Evolutionary conservation across 2,329 filamentous ascomycete species (phyloP).

Genomic region (Arthrinium puccinioides): DNA sequence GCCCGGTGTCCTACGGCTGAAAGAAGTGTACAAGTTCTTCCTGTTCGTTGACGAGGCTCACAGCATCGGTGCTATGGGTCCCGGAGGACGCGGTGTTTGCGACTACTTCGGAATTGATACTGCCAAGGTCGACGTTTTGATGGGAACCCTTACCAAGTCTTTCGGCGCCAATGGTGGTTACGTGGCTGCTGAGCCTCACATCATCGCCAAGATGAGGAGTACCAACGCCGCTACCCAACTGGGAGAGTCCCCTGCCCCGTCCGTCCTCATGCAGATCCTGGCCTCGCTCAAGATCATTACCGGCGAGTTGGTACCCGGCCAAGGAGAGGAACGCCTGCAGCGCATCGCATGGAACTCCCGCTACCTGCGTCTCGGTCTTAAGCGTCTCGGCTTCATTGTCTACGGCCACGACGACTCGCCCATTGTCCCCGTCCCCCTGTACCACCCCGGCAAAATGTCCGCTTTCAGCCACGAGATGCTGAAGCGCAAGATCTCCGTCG

Average conservation of each 20-base stretch:
- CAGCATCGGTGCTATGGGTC: slow-evolving; percentile 87
- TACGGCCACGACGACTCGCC: slow-evolving; percentile 97
- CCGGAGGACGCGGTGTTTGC: slow-evolving; percentile 83
- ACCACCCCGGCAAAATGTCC: slow-evolving; percentile 98
- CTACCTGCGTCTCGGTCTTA: slow-evolving; percentile 94
- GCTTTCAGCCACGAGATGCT: slow-evolving; percentile 99
- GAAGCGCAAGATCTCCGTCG: slow-evolving; percentile 92
- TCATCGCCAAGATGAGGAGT: slow-evolving; percentile 84
- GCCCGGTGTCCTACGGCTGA: slow-evolving; percentile 78
- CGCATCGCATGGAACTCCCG: slow-evolving; percentile 96
- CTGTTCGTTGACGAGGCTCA: slow-evolving; percentile 96
- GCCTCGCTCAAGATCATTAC: slow-evolving; percentile 81
- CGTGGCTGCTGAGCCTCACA: slow-evolving; percentile 77
- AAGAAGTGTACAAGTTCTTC: slow-evolving; percentile 94
- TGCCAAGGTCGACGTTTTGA: slow-evolving; percentile 83
- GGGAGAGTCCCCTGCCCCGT: slow-evolving; percentile 81
- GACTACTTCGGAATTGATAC: slow-evolving; percentile 95
- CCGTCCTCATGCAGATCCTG: slow-evolving; percentile 85
- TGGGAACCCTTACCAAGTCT: slow-evolving; percentile 97
- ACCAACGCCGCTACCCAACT: slow-evolving; percentile 82
- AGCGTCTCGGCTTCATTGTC: slow-evolving; percentile 92
- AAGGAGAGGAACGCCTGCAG: slow-evolving; percentile 92
- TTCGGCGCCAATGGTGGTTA: slow-evolving; percentile 98
- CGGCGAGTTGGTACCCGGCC: slow-evolving; percentile 79
- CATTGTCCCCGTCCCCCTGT: slow-evolving; percentile 89